Evolutionary conservation across 257 asterid species (phyloP).

Genomic region (Capsicum chinense): DNA sequence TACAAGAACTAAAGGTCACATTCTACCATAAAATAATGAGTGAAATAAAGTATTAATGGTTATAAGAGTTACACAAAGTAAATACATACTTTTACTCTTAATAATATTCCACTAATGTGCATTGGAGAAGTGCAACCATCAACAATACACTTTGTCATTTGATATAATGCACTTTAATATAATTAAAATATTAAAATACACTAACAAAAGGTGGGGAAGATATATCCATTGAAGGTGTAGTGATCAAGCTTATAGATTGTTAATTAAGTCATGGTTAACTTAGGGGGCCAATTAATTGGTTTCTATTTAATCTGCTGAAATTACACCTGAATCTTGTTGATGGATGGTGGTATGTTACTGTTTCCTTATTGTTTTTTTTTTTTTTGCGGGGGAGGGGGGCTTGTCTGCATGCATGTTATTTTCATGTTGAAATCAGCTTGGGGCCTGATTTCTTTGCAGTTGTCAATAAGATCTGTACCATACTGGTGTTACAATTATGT

Average conservation of each 20-base stretch:
- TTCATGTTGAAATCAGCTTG: background rate
- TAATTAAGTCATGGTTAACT: background rate
- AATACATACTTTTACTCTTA: too few relatives aligned
- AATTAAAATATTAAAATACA: too few relatives aligned
- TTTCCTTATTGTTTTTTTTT: background rate
- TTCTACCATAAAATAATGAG: too few relatives aligned
- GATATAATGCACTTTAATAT: too few relatives aligned
- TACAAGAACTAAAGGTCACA: too few relatives aligned
- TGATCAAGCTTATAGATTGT: background rate
- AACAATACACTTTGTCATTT: too few relatives aligned
- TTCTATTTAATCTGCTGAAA: background rate
- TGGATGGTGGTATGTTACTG: background rate
- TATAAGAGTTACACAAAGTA: too few relatives aligned
- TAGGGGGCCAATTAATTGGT: conserved; percentile 25
- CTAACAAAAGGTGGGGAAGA: background rate
- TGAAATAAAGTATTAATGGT: too few relatives aligned
- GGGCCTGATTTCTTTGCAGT: background rate
- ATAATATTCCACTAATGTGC: too few relatives aligned
- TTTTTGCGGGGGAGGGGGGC: background rate
- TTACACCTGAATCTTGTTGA: background rate
- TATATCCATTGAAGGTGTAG: background rate
- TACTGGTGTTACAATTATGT: too few relatives aligned
- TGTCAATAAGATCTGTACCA: background rate
- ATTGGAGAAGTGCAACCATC: too few relatives aligned
- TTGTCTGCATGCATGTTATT: background rate